Evolutionary conservation across 306 rosid species (phyloP), one percentile per base, ranked within the genome.

Genomic region (Cucurbita argyrosperma): DNA sequence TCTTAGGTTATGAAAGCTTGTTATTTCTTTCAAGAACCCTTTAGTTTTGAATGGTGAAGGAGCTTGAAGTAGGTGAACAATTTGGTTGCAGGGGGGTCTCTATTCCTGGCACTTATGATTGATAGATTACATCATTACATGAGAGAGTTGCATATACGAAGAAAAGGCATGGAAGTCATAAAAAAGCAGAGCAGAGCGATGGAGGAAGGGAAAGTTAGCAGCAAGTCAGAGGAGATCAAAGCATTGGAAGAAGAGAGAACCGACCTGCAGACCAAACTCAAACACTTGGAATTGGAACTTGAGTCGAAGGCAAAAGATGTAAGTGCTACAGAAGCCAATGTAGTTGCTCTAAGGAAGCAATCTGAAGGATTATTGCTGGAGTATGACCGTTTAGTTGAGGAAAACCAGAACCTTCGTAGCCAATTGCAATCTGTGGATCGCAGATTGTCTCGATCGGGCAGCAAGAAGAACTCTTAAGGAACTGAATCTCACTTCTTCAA

Each of bases 361-460:
- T 87, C 99, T 5, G 99, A 94, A 81, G 99, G 99, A 16, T 88
- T 94, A 77, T 91, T 94, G 61, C 95, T 89, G 0, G 99, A 91
- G 84, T 94, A 94, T 68, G 99, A 90, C 52, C 96, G 97, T 66
- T 83, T 94, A 75, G 90, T 89, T 8, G 90, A 85, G 83, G 99
- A 94, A 85, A 94, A 94, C 76, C 92, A 94, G 80, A 85, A 82
- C 67, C 87, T 94, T 23, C 88, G 89, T 72, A 66, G 62, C 76
- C 85, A 79, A 77, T 84, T 94, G 72, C 85, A 89, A 63, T 80
- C 86, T 3, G 38, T 82, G 80, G 97, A 94, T 77, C 52, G 68
- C 63, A 79, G 68, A 76, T 70, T 90, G 80, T 89, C 94, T 18
- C 86, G 2, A 43, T 86, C 87, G 5, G 85, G 83, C 75, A 78